phyloP scores from a whole-genome alignment of 2,329 filamentous ascomycete genomes.

The Phaeosphaeriaceae sp. region DNA sequence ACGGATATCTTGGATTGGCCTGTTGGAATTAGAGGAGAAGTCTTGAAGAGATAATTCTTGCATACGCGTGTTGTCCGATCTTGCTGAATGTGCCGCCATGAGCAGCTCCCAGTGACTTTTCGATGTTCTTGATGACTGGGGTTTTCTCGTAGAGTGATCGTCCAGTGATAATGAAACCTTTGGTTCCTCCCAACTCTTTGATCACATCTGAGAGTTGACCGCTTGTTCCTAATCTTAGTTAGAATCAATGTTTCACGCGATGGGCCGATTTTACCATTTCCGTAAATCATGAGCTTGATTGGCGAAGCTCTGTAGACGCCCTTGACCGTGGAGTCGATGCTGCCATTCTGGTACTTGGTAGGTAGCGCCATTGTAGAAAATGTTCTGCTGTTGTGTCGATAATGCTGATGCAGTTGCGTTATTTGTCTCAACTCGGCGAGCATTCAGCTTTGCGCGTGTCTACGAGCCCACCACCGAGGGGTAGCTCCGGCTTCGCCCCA shows the following conservation, averaged over 20 bases:
- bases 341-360: constrained; percentile 44
- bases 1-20: constrained; percentile 45
- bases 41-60: constrained; percentile 17
- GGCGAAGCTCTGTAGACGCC: constrained; percentile 48
- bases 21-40: constrained; percentile 21
- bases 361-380: constrained; percentile 38
- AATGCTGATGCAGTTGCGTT: neutral
- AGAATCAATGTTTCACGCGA: neutral
- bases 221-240: constrained; percentile 36
- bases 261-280: constrained; percentile 29
- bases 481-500: constrained; percentile 39
- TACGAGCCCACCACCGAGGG: constrained; percentile 38
- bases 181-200: constrained; percentile 48
- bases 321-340: constrained; percentile 41
- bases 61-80: constrained; percentile 63
- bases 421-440: constrained; percentile 4
- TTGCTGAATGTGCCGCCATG: constrained; percentile 64
- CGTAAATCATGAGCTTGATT: constrained; percentile 49
- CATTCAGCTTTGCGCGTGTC: constrained; percentile 11
- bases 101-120: constrained; percentile 55
- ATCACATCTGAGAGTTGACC: constrained; percentile 42
- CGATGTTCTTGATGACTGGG: constrained; percentile 60
- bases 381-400: constrained; percentile 1
- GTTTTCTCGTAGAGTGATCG: constrained; percentile 63
- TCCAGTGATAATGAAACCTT: constrained; percentile 66